Conservation (phyloP, 257 asterid species). For the Gynochthodes officinalis region DNA sequence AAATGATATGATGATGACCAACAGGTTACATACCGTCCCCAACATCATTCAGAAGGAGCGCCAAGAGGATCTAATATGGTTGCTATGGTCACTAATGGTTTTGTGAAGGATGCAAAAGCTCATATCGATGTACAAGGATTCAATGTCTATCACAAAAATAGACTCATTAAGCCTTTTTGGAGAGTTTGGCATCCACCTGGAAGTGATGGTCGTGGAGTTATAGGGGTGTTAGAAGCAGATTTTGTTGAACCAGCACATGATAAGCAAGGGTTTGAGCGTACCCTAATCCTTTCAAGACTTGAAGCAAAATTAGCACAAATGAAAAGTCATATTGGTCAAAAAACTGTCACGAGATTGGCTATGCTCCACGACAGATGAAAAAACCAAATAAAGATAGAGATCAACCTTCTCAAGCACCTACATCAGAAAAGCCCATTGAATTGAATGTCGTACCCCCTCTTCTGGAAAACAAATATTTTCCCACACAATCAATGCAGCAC, state of each 20-base stretch:
- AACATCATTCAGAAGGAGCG: conserved; percentile 60
- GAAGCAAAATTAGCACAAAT: conserved; percentile 57
- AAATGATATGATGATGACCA: conserved; percentile 97
- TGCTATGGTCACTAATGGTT: conserved; percentile 82
- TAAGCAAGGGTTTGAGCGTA: conserved; percentile 93
- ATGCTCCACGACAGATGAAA: conserved; percentile 57
- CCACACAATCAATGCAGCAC: conserved; percentile 23
- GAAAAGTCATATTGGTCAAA: conserved; percentile 78
- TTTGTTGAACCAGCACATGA: too few species aligned
- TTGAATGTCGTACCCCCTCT: too few species aligned
- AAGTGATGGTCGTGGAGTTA: conserved; percentile 97
- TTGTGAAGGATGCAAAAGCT: conserved; percentile 86
- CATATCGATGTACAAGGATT: too few species aligned
- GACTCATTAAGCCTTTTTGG: conserved; percentile 97
- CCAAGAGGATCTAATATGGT: conserved; percentile 69
- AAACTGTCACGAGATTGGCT: conserved; percentile 77
- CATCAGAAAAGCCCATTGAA: too few species aligned
- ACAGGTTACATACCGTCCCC: conserved; percentile 84
- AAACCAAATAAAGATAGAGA: conserved; percentile 39
- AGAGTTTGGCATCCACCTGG: conserved; percentile 95
- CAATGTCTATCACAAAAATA: conserved; percentile 90
- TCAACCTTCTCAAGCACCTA: conserved; percentile 27
- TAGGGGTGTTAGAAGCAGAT: conserved; percentile 96
- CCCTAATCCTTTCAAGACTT: conserved; percentile 85
- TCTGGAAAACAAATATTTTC: too few species aligned